phyloP scores from a whole-genome alignment of 208 protist genomes.

The Polymyxa betae region DNA sequence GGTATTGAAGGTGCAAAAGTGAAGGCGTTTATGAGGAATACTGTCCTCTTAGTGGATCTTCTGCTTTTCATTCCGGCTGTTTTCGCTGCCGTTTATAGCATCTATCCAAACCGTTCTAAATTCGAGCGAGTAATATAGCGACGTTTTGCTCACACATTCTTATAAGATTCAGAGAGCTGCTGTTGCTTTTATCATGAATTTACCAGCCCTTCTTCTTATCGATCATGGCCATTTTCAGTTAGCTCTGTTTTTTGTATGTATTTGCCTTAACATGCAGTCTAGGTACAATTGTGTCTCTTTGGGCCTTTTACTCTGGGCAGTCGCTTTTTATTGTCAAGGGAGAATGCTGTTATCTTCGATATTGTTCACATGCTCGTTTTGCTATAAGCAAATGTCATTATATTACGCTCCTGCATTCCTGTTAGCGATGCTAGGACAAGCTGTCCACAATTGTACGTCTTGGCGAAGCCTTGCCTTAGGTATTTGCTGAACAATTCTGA shows the following conservation, averaged over 20 bases:
- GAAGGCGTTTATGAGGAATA: slow-evolving; percentile 82
- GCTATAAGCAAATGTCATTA: slow-evolving; percentile 85
- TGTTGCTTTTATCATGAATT: not conserved
- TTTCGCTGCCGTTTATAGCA: slow-evolving; percentile 24
- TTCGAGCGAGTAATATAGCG: too few species aligned
- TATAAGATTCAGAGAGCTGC: not conserved
- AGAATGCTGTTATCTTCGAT: not conserved
- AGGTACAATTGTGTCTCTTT: slow-evolving; percentile 76
- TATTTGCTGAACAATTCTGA: not conserved
- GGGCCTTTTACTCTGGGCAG: slow-evolving; percentile 73
- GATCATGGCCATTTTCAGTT: slow-evolving; percentile 91
- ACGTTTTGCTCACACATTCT: not conserved
- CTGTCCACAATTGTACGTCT: not conserved
- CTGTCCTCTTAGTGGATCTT: slow-evolving; percentile 76
- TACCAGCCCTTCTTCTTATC: slow-evolving; percentile 80
- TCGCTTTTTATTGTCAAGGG: slow-evolving; percentile 48
- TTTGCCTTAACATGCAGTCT: slow-evolving; percentile 39
- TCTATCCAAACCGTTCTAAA: slow-evolving; percentile 47
- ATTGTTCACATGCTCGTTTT: slow-evolving; percentile 73
- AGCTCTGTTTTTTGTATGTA: not conserved
- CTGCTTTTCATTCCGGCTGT: slow-evolving; percentile 74
- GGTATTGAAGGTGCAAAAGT: slow-evolving; percentile 70
- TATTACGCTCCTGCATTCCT: slow-evolving; percentile 83
- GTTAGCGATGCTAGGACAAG: slow-evolving; percentile 71
- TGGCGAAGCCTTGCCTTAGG: not conserved